Evolutionary conservation across 441 rosid species (phyloP).

Genomic region (Brassica hybrid): DNA sequence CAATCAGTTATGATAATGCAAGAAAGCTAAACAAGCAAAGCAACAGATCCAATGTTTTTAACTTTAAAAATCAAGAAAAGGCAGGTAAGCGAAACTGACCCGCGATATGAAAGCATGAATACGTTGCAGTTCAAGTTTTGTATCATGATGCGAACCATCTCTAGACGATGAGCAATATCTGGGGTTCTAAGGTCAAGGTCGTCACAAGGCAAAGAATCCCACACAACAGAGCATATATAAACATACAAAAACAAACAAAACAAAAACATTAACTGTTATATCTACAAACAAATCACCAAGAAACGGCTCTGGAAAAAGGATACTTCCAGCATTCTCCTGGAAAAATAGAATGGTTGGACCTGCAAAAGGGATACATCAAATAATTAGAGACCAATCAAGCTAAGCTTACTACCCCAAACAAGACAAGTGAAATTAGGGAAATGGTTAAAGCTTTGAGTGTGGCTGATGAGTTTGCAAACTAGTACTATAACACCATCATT

Average conservation of each 20-base stretch:
- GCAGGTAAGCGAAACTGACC: slow-evolving; percentile 55
- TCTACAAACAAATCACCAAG: neutral
- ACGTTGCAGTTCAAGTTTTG: slow-evolving; percentile 91
- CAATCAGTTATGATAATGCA: slow-evolving; percentile 27
- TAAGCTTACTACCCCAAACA: neutral
- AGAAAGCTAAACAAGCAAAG: too few relatives aligned
- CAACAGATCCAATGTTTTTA: neutral
- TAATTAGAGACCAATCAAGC: neutral
- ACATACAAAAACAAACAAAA: neutral
- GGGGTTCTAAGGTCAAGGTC: slow-evolving; percentile 42
- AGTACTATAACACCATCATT: neutral
- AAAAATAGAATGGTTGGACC: slow-evolving; percentile 97
- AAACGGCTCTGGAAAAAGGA: slow-evolving; percentile 53
- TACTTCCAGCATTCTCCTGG: slow-evolving; percentile 99
- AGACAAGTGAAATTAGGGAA: neutral
- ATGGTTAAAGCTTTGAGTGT: neutral
- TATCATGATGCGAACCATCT: slow-evolving; percentile 88
- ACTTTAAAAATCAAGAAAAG: neutral
- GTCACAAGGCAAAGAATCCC: neutral
- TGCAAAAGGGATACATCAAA: slow-evolving; percentile 44
- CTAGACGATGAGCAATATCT: slow-evolving; percentile 99
- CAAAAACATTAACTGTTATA: neutral
- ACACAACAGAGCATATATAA: neutral
- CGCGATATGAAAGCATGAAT: slow-evolving; percentile 99
- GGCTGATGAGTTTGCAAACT: neutral